Conservation (phyloP, 441 rosid genomes). For the Populus hybrid region DNA sequence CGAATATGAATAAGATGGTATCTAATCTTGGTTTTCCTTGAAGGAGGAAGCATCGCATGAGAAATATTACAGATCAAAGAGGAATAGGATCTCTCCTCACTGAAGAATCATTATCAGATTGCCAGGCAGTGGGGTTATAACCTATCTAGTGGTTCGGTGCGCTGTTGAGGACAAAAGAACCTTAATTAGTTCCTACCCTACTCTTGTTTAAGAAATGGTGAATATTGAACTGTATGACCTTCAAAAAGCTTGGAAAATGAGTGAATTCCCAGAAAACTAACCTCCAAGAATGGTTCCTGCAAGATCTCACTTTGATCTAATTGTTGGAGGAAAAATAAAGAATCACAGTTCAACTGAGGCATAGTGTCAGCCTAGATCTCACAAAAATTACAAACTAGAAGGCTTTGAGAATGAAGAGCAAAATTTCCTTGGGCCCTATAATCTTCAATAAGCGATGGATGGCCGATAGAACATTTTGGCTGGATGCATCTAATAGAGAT, state of each 20-base stretch:
- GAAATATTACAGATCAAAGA: neutral
- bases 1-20: neutral
- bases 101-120: neutral
- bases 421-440: neutral
- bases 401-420: constrained; percentile 8
- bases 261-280: neutral
- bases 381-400: neutral
- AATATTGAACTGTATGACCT: neutral
- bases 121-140: neutral
- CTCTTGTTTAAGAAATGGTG: neutral
- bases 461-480: neutral
- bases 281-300: constrained; percentile 16
- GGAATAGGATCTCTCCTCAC: neutral
- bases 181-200: neutral
- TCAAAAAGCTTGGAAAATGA: neutral
- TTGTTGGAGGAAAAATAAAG: constrained; percentile 11
- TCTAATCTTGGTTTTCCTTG: neutral
- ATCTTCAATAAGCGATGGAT: constrained; percentile 4
- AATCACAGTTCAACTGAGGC: constrained; percentile 13
- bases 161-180: constrained; percentile 3
- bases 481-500: neutral
- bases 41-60: neutral
- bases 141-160: neutral
- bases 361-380: neutral
- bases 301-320: constrained; percentile 14